These are phyloP conservation scores for Claviceps sp. DNA, from an alignment of 2,329 filamentous ascomycete genomes.

Conservation along the genomic window DNA sequence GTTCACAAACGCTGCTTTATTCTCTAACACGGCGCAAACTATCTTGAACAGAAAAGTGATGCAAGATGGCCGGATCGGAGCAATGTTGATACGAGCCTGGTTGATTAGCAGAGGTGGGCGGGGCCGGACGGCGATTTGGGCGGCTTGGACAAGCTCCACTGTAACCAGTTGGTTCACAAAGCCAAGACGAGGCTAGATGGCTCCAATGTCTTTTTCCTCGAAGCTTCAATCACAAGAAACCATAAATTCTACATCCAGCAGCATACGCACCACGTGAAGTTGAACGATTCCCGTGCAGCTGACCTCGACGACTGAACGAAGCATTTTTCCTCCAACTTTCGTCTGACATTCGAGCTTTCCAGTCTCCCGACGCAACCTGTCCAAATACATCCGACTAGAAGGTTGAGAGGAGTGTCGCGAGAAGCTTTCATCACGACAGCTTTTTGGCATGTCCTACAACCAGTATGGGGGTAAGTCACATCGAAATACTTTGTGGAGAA, in stretches of 20 bases:
- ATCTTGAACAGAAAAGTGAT: neutral
- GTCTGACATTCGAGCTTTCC: neutral
- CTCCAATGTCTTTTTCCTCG: neutral
- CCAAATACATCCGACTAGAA: neutral
- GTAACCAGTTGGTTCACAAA: neutral
- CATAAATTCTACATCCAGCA: neutral
- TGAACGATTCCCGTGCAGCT: neutral
- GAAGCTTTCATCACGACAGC: neutral
- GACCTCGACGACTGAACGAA: neutral
- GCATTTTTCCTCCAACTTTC: neutral
- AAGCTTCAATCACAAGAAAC: neutral
- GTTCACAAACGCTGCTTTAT: neutral
- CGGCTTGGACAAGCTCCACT: neutral
- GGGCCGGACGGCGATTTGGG: neutral
- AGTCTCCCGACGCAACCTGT: neutral
- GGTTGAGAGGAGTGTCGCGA: neutral
- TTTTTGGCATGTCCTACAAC: slow-evolving; percentile 40
- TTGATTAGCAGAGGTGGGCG: neutral
- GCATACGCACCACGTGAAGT: no score
- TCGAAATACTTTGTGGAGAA: neutral
- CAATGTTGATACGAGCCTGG: slow-evolving; percentile 15
- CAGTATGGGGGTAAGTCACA: slow-evolving; percentile 39
- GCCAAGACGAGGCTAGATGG: neutral
- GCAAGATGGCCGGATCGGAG: slow-evolving; percentile 12
- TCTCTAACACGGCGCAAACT: neutral